These are phyloP conservation scores for Fusarium ambrosium DNA, from an alignment of 2,329 filamentous ascomycete species.

Conservation along the genomic window DNA sequence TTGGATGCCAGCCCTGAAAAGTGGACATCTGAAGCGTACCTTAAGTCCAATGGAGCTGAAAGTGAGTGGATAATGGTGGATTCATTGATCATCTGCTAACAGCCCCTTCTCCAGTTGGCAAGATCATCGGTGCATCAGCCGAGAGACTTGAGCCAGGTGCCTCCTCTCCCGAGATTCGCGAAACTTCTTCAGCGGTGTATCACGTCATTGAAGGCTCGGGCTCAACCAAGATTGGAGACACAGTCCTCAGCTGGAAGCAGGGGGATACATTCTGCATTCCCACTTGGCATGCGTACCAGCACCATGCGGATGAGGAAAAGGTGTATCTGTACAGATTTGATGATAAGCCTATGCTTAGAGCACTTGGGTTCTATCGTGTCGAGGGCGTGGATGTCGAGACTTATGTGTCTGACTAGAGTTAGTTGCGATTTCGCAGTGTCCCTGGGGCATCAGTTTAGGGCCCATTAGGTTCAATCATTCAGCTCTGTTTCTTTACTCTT, in stretches of 20 bases:
- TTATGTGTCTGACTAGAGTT: constrained; percentile 21
- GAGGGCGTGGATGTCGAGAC: constrained; percentile 30
- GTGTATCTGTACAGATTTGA: constrained; percentile 68
- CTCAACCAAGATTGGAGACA: constrained; percentile 54
- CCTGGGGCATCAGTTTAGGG: background rate
- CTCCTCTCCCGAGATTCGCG: constrained; percentile 55
- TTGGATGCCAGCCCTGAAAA: constrained; percentile 51
- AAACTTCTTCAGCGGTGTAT: constrained; percentile 67
- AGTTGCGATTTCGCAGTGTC: background rate
- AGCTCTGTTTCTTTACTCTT: background rate
- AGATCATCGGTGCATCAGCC: constrained; percentile 62
- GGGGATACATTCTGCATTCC: constrained; percentile 70
- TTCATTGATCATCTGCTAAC: background rate
- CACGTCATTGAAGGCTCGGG: constrained; percentile 65
- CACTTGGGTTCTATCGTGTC: constrained; percentile 61
- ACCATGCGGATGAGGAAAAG: constrained; percentile 54
- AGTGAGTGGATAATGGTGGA: background rate
- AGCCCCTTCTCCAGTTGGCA: constrained; percentile 38
- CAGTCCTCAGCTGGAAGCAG: constrained; percentile 57
- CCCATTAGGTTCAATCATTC: background rate
- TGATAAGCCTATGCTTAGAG: constrained; percentile 67
- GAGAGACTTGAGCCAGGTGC: constrained; percentile 56
- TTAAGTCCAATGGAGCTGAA: background rate
- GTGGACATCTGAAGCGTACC: background rate
- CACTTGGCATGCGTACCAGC: constrained; percentile 64